Evolutionary conservation across 805 yeast species (phyloP), one percentile per base, ranked within the genome.

Genomic region (Metschnikowia santaceciliae): DNA sequence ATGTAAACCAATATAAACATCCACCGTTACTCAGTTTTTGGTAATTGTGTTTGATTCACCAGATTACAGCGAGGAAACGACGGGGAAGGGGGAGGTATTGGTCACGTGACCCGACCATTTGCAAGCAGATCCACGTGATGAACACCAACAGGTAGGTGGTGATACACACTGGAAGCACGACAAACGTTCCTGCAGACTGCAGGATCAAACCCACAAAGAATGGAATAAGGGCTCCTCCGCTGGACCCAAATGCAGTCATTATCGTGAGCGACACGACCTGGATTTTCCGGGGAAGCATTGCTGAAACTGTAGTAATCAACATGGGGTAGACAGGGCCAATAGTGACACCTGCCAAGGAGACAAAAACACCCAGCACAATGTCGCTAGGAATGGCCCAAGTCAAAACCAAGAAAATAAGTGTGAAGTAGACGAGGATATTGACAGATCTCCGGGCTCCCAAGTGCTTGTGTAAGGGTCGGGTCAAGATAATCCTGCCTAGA

Each of bases 151-250:
- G 13, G 33, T 56, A 56, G 22, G 58, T 55, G 3, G 55, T 57
- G 32, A 62, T 54, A 43, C 60, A 58, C 42, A 61, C 51, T 3
- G 66, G 65, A 50, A 63, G 54, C 34, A 63, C 61, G 5, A 61
- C 66, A 46, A 42, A 63, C 4, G 65, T 57, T 1, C 66, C 66
- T 2, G 54, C 55, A n/a, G 36, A 42, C 46, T 63, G 61, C 33
- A 64, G 55, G 4, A 58, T 52, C 51, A 62, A 54, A 3, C 66
- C 66, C 11, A 57, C 58, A 37, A 62, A 22, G 41, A 63, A 62
- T 3, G 66, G 65, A 35, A 63, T 47, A 10, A 63, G 8, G 6
- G 66, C 66, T 1, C 65, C 64, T 6, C 65, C 65, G 22, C 61
- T 58, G 14, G 64, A 56, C 11, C 65, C 66, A 50, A 63, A 63